Evolutionary conservation across 2,329 filamentous ascomycete genomes (phyloP), one percentile per base, ranked within the genome.

Genomic region (Microsporum audouinii): DNA sequence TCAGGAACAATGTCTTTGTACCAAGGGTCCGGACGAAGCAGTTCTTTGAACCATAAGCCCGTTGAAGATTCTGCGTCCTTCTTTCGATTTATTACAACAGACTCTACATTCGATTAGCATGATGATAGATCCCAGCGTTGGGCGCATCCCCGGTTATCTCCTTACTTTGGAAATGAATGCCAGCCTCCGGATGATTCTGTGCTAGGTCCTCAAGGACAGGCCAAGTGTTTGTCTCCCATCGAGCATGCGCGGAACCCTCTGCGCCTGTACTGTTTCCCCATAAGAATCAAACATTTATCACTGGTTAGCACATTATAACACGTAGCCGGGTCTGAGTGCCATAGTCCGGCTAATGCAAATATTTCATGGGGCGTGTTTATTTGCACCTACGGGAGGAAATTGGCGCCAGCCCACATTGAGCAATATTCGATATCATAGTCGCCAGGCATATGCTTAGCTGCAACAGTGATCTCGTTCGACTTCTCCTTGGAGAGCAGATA

Each of bases 361-460:
- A 10, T 12, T 36, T 10, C 1, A 23, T 14, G 2, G 6, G 31
- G 5, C 17, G 3, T 5, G 12, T 3, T 3, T 17, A 12, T 23
- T 55, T 36, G 14, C n/a, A 78, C 85, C 64, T 68, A 88, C 85
- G 88, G 89, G 63, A 87, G 72, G 69, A 85, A 86, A 70, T 94
- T 92, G 64, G 89, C 90, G 12, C 90, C 90, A 2, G 90, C 90
- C 88, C 89, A 95, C 0, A 89, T 90, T 4, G 89, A 95, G 0
- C 89, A 86, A 72, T 96, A 96, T 78, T 95, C 88, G 66, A 91
- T 87, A 66, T 92, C 88, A 73, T 92, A 94, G 76, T 96, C 91
- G 39, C 91, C 91, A 0, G 91, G 91, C 87, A 96, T 94, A 71
- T 95, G 88, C 70, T 92, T 95, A 3, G 89, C 87, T 36, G 90